These are phyloP conservation scores for Daldinia bambusicola DNA, from an alignment of 495 filamentous ascomycete genomes.

Conservation along the genomic window DNA sequence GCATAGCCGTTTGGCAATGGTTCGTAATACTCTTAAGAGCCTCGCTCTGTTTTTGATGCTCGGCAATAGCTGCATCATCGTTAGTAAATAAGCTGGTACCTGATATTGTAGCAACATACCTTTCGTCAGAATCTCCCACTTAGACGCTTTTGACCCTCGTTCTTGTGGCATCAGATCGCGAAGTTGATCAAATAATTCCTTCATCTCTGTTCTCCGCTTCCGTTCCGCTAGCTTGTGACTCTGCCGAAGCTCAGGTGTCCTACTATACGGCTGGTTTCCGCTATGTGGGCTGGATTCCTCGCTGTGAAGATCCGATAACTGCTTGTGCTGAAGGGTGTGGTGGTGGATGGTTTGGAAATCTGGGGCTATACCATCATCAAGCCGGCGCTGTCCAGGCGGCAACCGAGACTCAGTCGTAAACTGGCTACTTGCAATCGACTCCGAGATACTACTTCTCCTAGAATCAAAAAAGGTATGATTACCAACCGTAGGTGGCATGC, in stretches of 20 bases:
- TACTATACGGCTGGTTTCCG: slow-evolving; percentile 82
- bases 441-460: slow-evolving; percentile 75
- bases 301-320: slow-evolving; percentile 71
- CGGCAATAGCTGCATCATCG: slow-evolving; percentile 58
- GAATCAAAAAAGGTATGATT: slow-evolving; percentile 70
- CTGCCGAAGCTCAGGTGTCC: slow-evolving; percentile 92
- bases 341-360: slow-evolving; percentile 69
- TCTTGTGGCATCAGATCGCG: slow-evolving; percentile 84
- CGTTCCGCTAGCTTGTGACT: slow-evolving; percentile 97
- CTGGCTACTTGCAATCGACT: slow-evolving; percentile 77
- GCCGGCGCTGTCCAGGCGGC: slow-evolving; percentile 74
- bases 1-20: slow-evolving; percentile 49
- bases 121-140: slow-evolving; percentile 99
- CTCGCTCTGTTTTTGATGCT: slow-evolving; percentile 61
- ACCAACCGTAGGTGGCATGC: slow-evolving; percentile 54
- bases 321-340: slow-evolving; percentile 79
- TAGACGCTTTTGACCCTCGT: slow-evolving; percentile 92
- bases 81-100: slow-evolving; percentile 23
- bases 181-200: slow-evolving; percentile 90
- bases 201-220: slow-evolving; percentile 98
- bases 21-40: slow-evolving; percentile 50
- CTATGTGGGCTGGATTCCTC: slow-evolving; percentile 64
- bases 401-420: slow-evolving; percentile 75
- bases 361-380: slow-evolving; percentile 63
- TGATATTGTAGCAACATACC: slow-evolving; percentile 61